Percentiles rank a stretch among this genome's conserved stretches.
Evolutionary conservation across 352 stramenopile species (phyloP).

Genomic region (Globisporangium irregulare): DNA sequence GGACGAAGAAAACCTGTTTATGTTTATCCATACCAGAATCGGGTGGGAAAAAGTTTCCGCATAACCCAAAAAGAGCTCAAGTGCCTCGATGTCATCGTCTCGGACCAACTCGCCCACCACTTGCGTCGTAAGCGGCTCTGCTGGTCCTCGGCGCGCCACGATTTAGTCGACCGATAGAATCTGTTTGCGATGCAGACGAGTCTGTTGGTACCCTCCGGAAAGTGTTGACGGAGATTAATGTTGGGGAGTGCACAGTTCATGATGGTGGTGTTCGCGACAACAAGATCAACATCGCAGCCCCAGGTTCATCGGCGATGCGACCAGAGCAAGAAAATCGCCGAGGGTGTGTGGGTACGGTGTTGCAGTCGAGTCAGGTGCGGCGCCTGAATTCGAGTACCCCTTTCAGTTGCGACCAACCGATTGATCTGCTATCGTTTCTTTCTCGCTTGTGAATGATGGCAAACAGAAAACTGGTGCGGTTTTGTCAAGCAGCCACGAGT

Average conservation of each 20-base stretch:
- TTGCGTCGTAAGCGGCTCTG: slow-evolving; percentile 19
- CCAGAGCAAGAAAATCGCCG: no score
- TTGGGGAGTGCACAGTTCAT: slow-evolving; percentile 8
- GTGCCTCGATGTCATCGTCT: slow-evolving; percentile 19
- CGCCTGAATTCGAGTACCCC: no score
- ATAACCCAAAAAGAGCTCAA: slow-evolving; percentile 22
- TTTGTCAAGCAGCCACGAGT: background rate
- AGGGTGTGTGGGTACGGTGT: no score
- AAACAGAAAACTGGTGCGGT: background rate
- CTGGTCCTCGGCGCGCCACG: background rate
- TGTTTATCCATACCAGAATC: no score
- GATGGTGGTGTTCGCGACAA: background rate
- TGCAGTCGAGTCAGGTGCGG: no score
- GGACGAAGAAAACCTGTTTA: no score
- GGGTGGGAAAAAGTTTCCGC: no score
- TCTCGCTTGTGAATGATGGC: no score
- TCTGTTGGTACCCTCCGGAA: background rate
- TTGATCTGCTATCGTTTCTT: no score
- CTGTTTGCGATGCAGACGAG: background rate
- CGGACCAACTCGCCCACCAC: slow-evolving; percentile 10
- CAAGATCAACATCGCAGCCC: no score
- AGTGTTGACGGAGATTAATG: slow-evolving; percentile 15
- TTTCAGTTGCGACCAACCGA: no score
- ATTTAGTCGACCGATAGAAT: background rate
- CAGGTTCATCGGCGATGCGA: no score